A percentile compares a stretch with the other conserved stretches of the same genome.
Evolutionary conservation across 169 alveolate species (phyloP).

Genomic region (Babesia gibsoni): DNA sequence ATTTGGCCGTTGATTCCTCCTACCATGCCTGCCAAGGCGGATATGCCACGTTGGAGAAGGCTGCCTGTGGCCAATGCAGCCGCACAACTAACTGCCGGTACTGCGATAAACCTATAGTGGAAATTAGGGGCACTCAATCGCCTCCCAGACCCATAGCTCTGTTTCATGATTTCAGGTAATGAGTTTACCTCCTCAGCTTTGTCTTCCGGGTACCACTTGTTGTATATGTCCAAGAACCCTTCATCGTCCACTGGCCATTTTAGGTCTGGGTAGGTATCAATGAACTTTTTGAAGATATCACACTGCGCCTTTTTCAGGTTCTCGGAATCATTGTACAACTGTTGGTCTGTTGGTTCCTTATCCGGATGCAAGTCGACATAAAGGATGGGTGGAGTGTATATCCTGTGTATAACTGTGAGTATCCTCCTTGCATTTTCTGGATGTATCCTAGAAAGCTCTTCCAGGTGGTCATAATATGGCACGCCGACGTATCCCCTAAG

Average conservation of each 20-base stretch:
- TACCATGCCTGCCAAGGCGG: neutral
- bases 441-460: conserved; percentile 12
- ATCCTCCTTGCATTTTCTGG: conserved; percentile 55
- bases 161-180: conserved; percentile 20
- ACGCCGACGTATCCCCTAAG: conserved; percentile 44
- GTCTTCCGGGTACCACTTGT: conserved; percentile 45
- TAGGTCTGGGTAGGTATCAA: conserved; percentile 36
- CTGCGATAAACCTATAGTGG: neutral
- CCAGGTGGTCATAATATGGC: conserved; percentile 38
- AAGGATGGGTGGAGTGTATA: conserved; percentile 26
- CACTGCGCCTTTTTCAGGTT: conserved; percentile 34
- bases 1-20: neutral
- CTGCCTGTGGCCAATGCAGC: conserved; percentile 30
- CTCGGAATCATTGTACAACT: conserved; percentile 27
- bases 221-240: conserved; percentile 33
- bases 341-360: conserved; percentile 13
- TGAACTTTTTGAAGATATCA: conserved; percentile 19
- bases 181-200: neutral
- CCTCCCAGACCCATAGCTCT: conserved; percentile 27
- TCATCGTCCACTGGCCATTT: conserved; percentile 58
- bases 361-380: conserved; percentile 5
- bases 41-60: neutral
- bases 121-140: conserved; percentile 8
- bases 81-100: conserved; percentile 28
- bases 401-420: conserved; percentile 40